Evolutionary conservation across 768 basidiomycete genomes (phyloP), one percentile per base, ranked within the genome.

Genomic region (Coprinopsis marcescibilis): DNA sequence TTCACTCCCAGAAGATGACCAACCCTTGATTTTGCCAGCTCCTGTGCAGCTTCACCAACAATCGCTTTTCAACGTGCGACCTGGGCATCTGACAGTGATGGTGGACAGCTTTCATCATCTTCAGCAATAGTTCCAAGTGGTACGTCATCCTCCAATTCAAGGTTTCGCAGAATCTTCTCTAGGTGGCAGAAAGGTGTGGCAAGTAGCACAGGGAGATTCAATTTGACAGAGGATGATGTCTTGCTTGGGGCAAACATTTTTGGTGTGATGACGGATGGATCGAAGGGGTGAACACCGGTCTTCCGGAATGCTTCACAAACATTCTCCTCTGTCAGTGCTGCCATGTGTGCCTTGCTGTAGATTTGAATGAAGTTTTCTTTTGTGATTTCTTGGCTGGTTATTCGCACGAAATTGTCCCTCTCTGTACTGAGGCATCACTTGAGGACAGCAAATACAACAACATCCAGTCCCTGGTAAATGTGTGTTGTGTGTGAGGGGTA

Each of bases 401-500:
- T 42, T 10, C 43, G 23, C 13, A 48, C 12, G 23, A 33, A 51
- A 17, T 43, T 37, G 40, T 61, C 56, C 1, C 54, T 41, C 27
- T 61, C 58, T 13, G 64, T 21, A 0, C 40, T 53, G 57, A 57
- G 65, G 13, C 10, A 34, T 0, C 24, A 24, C 44, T 71, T 72
- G 10, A 71, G 38, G 3, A 51, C 25, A 2, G 42, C 26, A 39
- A 71, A 70, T 14, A 65, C 55, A 3, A 66, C 67, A 29, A 75
- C 61, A 51, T 75, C 71, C 19, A 72, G 65, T 0, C 67, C 69
- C 49, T 75, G 73, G 37, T 68, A 71, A 27, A 69, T 47, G 49
- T 78, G 76, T 0, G 69, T 75, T 3, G 55, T 46, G 50, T 77
- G 73, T 19, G 72, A 53, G 14, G 69, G 74, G 57, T 75, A 76